Conservation (phyloP, 1,139 yeast genomes). For the Taphrina pruni region DNA sequence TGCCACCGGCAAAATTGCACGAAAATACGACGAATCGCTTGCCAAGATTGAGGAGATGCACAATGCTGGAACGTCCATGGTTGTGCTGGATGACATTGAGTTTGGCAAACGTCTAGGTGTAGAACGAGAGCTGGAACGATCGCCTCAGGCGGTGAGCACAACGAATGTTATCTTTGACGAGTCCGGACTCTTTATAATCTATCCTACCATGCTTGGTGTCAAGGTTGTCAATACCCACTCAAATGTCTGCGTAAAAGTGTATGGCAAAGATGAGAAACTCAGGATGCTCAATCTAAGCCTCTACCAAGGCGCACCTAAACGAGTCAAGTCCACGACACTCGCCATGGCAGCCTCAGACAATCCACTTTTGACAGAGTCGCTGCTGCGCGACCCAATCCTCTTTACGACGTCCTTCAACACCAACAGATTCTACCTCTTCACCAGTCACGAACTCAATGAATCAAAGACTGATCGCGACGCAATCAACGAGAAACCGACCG, state of each 20-base stretch:
- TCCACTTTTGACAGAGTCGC: slow-evolving; percentile 53
- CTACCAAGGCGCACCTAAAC: slow-evolving; percentile 51
- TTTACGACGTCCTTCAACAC: slow-evolving; percentile 52
- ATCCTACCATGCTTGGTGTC: slow-evolving; percentile 54
- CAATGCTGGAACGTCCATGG: slow-evolving; percentile 48
- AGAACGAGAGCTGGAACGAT: slow-evolving; percentile 49
- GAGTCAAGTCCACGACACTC: slow-evolving; percentile 49
- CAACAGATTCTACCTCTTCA: slow-evolving; percentile 53
- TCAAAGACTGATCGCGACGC: slow-evolving; percentile 47
- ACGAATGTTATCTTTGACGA: slow-evolving; percentile 51
- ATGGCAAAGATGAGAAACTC: slow-evolving; percentile 53
- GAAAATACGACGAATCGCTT: slow-evolving; percentile 53
- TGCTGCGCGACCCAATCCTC: slow-evolving; percentile 52
- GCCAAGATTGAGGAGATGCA: slow-evolving; percentile 49
- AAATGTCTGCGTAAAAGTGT: slow-evolving; percentile 49
- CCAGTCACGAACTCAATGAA: slow-evolving; percentile 46
- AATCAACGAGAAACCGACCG: slow-evolving; percentile 48
- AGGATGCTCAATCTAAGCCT: slow-evolving; percentile 50
- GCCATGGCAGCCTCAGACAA: slow-evolving; percentile 56
- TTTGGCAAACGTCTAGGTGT: slow-evolving; percentile 50
- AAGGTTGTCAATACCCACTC: slow-evolving; percentile 52
- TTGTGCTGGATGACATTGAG: slow-evolving; percentile 49
- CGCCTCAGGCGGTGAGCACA: slow-evolving; percentile 44
- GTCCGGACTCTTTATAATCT: slow-evolving; percentile 53
- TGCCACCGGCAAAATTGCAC: slow-evolving; percentile 53